Evolutionary conservation across 192 early-diverging fungal genomes (phyloP), one percentile per base, ranked within the genome.

Genomic region (Mortierella hygrophila): DNA sequence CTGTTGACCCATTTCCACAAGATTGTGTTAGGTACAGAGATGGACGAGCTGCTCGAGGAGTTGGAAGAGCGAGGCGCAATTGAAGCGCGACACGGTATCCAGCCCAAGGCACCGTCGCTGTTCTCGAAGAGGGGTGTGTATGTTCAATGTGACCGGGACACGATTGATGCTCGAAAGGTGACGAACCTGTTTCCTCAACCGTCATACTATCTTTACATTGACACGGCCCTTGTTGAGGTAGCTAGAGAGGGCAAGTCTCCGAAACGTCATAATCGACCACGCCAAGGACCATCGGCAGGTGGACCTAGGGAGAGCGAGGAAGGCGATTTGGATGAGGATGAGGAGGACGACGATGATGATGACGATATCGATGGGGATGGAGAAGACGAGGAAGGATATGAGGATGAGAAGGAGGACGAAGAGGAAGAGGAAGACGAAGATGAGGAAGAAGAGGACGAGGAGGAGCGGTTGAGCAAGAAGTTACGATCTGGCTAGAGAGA

Each of bases 141-240:
- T 49, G 26, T 37, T 21, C 29, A 16, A 3, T 86, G 84, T 42
- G 79, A 81, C 42, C 35, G 65, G 35, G 54, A 78, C 41, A 86
- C 79, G 70, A 81, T 86, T 70, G 57, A 86, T 46, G 52, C 77
- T 29, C 75, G 84, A 44, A 86, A 81, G 68, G 63, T 86, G 32
- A 86, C 84, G 3, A 86, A 75, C 54, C 49, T 72, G 29, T 78
- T 78, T 63, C 40, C 78, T 1, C 54, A 20, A 37, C 75, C 75
- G 10, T 75, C 55, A 1, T 86, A 86, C 38, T 86, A 86, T 54
- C 29, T 35, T 29, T 81, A 74, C 18, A 26, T 86, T 65, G 76
- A 86, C 65, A 86, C 78, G 75, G 57, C 35, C 1, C 65, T 86
- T 3, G 65, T 81, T 18, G 54, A 57, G 37, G 21, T 32, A 10